A percentile compares a stretch with the other conserved stretches of the same genome.
These are phyloP conservation scores for Sarcodon aspratus DNA, from an alignment of 768 basidiomycete species.

Conservation along the genomic window DNA sequence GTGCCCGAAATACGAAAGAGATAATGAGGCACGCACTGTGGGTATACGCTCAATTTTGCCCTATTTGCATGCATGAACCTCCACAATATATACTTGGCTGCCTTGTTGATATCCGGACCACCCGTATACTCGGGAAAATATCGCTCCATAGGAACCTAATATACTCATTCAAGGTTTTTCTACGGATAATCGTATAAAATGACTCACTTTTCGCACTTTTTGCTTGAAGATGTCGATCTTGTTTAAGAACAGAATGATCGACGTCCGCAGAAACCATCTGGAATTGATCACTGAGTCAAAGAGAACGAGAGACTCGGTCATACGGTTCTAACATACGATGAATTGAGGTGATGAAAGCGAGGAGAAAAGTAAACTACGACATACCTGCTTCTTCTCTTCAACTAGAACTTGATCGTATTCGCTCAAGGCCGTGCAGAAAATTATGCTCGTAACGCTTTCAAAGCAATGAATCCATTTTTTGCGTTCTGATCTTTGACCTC, in stretches of 20 bases:
- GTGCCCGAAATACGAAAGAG: background rate
- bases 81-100: constrained; percentile 36
- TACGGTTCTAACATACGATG: constrained; percentile 18
- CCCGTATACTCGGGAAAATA: constrained; percentile 33
- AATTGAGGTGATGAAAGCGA: background rate
- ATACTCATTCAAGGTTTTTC: background rate
- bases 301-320: constrained; percentile 35
- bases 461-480: constrained; percentile 44
- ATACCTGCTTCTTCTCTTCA: constrained; percentile 29
- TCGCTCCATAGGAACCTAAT: constrained; percentile 13
- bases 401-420: constrained; percentile 68
- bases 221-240: constrained; percentile 38
- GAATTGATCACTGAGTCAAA: constrained; percentile 44
- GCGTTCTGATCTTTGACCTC: constrained; percentile 39
- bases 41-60: constrained; percentile 31
- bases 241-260: constrained; percentile 30
- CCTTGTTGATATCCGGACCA: constrained; percentile 31
- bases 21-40: constrained; percentile 22
- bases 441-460: constrained; percentile 56
- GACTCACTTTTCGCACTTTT: constrained; percentile 28
- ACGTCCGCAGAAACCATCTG: constrained; percentile 29
- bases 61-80: constrained; percentile 33
- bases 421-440: constrained; percentile 61
- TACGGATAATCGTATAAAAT: background rate
- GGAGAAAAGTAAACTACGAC: constrained; percentile 1